Conservation (phyloP, 164 flowering plant species). For the Sextonia rubra region DNA sequence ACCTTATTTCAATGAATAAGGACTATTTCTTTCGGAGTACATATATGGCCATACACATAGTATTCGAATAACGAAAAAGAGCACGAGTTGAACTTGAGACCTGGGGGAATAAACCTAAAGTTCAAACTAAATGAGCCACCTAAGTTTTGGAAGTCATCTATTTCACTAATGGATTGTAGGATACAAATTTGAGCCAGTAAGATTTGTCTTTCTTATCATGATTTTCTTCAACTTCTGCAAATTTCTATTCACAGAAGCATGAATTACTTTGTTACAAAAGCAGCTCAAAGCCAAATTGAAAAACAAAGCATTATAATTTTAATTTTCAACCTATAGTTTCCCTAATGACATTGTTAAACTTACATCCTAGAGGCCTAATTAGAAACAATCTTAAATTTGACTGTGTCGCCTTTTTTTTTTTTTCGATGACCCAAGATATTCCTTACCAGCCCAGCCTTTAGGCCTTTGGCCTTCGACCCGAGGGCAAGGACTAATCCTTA, state of each 20-base stretch:
- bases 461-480: too few species aligned
- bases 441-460: too few species aligned
- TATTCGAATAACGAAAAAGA: too few species aligned
- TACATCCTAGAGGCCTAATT: not conserved
- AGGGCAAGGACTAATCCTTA: too few species aligned
- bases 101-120: too few species aligned
- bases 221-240: constrained; percentile 70
- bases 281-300: not conserved
- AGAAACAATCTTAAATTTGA: too few species aligned
- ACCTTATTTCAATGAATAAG: too few species aligned
- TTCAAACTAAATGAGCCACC: constrained; percentile 23
- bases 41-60: too few species aligned
- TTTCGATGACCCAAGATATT: too few species aligned
- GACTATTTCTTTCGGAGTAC: too few species aligned
- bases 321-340: not conserved
- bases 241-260: constrained; percentile 47
- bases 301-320: not conserved
- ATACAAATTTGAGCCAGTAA: constrained; percentile 79
- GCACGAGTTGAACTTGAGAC: too few species aligned
- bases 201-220: constrained; percentile 76
- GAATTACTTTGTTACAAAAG: not conserved
- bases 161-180: constrained; percentile 61
- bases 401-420: constrained; percentile 44
- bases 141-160: constrained; percentile 70
- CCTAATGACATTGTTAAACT: not conserved